Evolutionary conservation across 1,284 basidiomycete genomes (phyloP), one percentile per base, ranked within the genome.

Genomic region (Hypsizygus ulmarius): DNA sequence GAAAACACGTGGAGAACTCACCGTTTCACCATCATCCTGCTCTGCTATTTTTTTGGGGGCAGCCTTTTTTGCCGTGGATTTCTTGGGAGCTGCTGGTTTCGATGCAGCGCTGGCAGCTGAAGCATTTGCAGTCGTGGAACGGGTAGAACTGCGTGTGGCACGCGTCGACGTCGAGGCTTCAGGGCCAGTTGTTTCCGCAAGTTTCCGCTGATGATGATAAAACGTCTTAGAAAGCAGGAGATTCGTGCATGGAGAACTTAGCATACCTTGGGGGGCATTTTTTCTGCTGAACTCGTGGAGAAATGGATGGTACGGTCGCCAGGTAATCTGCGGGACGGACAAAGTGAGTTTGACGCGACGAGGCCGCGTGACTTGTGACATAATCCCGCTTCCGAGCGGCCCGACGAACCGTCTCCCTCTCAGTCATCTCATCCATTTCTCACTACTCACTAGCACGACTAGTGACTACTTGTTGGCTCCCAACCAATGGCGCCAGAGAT

Each of bases 61-160:
- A 6, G 21, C 27, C 48, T 52, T 54, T 25, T 38, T 52, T 12
- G 18, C 25, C 6, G 25, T 38, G 11, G 46, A 16, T 30, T 48
- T 46, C 8, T 38, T 52, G 8, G 41, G 28, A 25, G 51, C 45
- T 2, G 58, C 47, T 28, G 21, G 21, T 25, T 25, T 25, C 21
- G 21, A 25, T 25, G 21, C 21, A 3, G 3, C 7, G 21, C 21
- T 25, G 7, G 21, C 21, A 25, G 51, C 41, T 35, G 54, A 47
- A 12, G 50, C 27, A 10, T 50, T 47, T 43, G 27, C n/a, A 33
- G 48, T 61, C 55, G 62, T 49, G 25, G 50, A 58, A 45, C 76
- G 71, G 45, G 74, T 61, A 21, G 78, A 77, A 49, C 73, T 73
- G 46, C 74, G 76, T 36, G 77, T 80, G 35, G 71, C 57, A 61